Evolutionary conservation across 805 yeast genomes (phyloP).

Genomic region (Lipomyces chichibuensis): DNA sequence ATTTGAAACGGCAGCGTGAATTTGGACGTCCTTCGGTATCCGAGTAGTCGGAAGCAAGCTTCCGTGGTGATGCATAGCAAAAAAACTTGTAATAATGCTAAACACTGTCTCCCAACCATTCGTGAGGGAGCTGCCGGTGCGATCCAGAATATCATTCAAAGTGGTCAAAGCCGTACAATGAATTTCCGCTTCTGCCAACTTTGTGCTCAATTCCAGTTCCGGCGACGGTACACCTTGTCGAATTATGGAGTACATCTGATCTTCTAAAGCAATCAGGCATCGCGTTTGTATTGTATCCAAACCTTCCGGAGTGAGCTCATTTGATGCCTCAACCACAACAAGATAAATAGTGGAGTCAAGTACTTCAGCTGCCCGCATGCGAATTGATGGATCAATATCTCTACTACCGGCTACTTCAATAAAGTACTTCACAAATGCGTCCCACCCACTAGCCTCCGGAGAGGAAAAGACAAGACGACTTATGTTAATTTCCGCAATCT

Average conservation of each 20-base stretch:
- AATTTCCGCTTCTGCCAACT: slow-evolving; percentile 65
- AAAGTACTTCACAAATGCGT: slow-evolving; percentile 51
- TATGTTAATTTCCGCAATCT: slow-evolving; percentile 57
- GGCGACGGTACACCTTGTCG: slow-evolving; percentile 24
- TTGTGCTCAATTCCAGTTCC: slow-evolving; percentile 33
- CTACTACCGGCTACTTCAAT: slow-evolving; percentile 53
- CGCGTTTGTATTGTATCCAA: slow-evolving; percentile 40
- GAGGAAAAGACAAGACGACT: slow-evolving; percentile 48
- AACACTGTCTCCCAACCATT: slow-evolving; percentile 78
- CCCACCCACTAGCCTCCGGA: slow-evolving; percentile 53
- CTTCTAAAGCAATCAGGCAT: slow-evolving; percentile 54
- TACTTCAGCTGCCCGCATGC: slow-evolving; percentile 55
- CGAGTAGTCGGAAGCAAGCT: slow-evolving; percentile 23
- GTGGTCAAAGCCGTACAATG: slow-evolving; percentile 64
- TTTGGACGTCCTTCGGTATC: slow-evolving; percentile 18
- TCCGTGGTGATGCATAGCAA: slow-evolving; percentile 34
- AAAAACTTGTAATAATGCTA: slow-evolving; percentile 49
- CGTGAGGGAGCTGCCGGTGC: slow-evolving; percentile 64
- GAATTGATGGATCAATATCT: slow-evolving; percentile 48
- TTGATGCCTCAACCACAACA: slow-evolving; percentile 30
- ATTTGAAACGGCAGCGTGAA: not conserved
- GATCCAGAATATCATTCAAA: slow-evolving; percentile 72
- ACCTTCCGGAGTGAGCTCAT: slow-evolving; percentile 11
- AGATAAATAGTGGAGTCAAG: slow-evolving; percentile 54
- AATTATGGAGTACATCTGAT: slow-evolving; percentile 43